phyloP scores from a whole-genome alignment of 805 yeast species.

The Zygotorulaspora sp. region DNA sequence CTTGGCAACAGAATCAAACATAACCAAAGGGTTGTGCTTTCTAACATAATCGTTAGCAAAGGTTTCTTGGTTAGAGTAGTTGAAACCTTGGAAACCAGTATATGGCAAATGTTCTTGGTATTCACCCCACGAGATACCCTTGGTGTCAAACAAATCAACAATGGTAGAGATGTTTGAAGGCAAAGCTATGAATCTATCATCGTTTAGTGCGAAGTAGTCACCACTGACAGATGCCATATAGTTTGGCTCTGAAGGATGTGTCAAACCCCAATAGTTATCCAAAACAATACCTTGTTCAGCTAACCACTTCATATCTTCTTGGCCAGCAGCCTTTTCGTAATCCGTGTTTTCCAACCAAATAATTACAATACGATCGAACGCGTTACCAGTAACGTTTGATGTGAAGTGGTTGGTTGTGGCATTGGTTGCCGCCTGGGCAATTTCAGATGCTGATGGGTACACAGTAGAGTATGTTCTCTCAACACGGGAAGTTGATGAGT shows the following conservation, averaged over 20 bases:
- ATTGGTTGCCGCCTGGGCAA: conserved; percentile 35
- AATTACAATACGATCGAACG: conserved; percentile 39
- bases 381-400: conserved; percentile 38
- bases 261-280: conserved; percentile 48
- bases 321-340: conserved; percentile 46
- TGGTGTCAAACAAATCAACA: conserved; percentile 45
- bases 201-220: conserved; percentile 46
- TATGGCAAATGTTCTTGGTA: conserved; percentile 52
- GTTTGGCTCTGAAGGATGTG: conserved; percentile 54
- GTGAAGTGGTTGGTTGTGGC: conserved; percentile 33
- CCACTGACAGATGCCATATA: conserved; percentile 48
- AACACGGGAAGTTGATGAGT: conserved; percentile 17
- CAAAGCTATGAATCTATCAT: conserved; percentile 42
- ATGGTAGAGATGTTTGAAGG: conserved; percentile 46
- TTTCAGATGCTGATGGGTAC: conserved; percentile 34
- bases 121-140: conserved; percentile 49
- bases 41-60: conserved; percentile 47
- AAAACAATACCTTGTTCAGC: conserved; percentile 43
- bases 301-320: conserved; percentile 41
- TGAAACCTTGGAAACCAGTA: conserved; percentile 48
- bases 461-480: conserved; percentile 32
- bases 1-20: conserved; percentile 39
- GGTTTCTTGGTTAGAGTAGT: conserved; percentile 41
- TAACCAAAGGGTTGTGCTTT: conserved; percentile 48
- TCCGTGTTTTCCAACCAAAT: conserved; percentile 52